Percentiles rank a stretch among this genome's conserved stretches.
These are phyloP conservation scores for Rhytidhysteron rufulum DNA, from an alignment of 2,329 filamentous ascomycete species.

Conservation along the genomic window DNA sequence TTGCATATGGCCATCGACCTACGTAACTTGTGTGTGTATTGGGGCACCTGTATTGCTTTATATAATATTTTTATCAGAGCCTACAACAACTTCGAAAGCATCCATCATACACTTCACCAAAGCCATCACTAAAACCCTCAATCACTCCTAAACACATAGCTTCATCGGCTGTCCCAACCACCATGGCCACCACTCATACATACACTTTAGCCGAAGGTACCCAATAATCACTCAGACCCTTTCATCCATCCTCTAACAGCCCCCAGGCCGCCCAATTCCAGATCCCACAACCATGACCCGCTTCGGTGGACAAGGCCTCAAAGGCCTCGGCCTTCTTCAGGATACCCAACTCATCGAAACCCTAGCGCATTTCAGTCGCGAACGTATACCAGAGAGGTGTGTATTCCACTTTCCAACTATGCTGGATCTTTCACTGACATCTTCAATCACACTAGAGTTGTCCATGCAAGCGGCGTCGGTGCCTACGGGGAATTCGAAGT, in stretches of 20 bases:
- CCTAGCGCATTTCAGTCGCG: slow-evolving; percentile 58
- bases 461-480: slow-evolving; percentile 58
- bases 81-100: too few species aligned
- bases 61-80: too few species aligned
- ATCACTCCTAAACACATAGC: too few species aligned
- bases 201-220: slow-evolving; percentile 1
- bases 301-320: slow-evolving; percentile 12
- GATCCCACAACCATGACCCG: slow-evolving; percentile 21
- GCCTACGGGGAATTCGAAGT: slow-evolving; percentile 59
- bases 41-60: too few species aligned
- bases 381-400: slow-evolving; percentile 57
- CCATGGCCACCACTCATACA: not conserved
- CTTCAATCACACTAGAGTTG: slow-evolving; percentile 41
- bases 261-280: slow-evolving; percentile 11
- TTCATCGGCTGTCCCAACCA: too few species aligned
- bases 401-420: not conserved
- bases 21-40: too few species aligned
- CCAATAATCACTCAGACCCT: not conserved
- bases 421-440: not conserved
- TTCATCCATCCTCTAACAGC: not conserved
- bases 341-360: slow-evolving; percentile 62
- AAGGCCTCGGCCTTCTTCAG: slow-evolving; percentile 44
- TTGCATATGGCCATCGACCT: too few species aligned
- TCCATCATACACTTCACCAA: too few species aligned
- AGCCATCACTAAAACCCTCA: too few species aligned